phyloP scores from a whole-genome alignment of 1,284 basidiomycete species.

The Psilocybe mexicana region DNA sequence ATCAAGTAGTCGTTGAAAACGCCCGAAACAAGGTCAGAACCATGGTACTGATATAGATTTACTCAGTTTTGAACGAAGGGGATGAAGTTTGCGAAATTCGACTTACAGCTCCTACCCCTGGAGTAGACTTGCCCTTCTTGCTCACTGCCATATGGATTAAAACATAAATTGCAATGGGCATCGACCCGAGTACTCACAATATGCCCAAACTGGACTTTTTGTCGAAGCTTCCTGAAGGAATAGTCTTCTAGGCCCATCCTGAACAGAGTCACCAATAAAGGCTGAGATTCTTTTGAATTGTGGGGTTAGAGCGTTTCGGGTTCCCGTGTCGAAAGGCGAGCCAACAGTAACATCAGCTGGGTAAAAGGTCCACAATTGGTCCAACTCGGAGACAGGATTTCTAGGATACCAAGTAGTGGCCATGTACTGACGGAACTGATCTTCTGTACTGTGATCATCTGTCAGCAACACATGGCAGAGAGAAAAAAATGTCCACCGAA shows the following conservation, averaged over 20 bases:
- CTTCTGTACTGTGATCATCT: constrained; percentile 32
- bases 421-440: constrained; percentile 37
- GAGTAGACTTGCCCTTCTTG: constrained; percentile 24
- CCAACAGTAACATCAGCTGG: constrained; percentile 16
- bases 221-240: constrained; percentile 39
- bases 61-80: neutral
- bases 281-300: constrained; percentile 51
- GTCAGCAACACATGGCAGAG: neutral
- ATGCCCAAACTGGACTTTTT: constrained; percentile 45
- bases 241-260: constrained; percentile 48
- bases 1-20: constrained; percentile 20
- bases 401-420: constrained; percentile 18
- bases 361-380: constrained; percentile 17
- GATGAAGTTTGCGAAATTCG: neutral
- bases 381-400: constrained; percentile 13
- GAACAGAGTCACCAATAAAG: constrained; percentile 47
- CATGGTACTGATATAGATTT: constrained; percentile 13
- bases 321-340: constrained; percentile 22
- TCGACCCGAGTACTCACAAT: constrained; percentile 37
- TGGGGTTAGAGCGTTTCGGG: constrained; percentile 44
- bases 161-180: neutral
- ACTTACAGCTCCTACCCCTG: constrained; percentile 25
- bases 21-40: constrained; percentile 21
- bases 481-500: neutral
- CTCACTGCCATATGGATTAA: constrained; percentile 18